Percentiles rank a stretch among this genome's conserved stretches.
These are phyloP conservation scores for Neopestalotiopsis clavispora DNA, from an alignment of 2,329 filamentous ascomycete genomes.

Conservation along the genomic window DNA sequence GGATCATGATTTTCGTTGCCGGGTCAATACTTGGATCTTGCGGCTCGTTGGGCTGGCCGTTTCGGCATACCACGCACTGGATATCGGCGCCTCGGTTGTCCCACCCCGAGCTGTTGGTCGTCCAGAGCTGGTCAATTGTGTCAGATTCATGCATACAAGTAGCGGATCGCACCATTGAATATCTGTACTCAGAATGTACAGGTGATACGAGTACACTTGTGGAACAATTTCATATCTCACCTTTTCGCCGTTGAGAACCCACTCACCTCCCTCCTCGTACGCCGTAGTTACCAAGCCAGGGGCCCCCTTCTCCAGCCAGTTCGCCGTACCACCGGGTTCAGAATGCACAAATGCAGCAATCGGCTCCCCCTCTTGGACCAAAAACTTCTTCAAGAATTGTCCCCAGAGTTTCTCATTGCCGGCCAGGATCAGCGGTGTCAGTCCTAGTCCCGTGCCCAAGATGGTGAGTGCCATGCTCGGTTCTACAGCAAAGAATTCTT, in stretches of 20 bases:
- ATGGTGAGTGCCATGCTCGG: constrained; percentile 53
- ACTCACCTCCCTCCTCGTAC: constrained; percentile 50
- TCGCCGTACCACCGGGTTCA: constrained; percentile 57
- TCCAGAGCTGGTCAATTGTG: constrained; percentile 42
- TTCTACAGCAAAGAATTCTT: constrained; percentile 59
- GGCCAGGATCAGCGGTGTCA: constrained; percentile 54
- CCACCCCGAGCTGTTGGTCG: constrained; percentile 59
- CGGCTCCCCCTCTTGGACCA: constrained; percentile 47
- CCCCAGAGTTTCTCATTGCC: constrained; percentile 41
- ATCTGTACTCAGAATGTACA: not conserved
- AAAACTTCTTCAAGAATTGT: constrained; percentile 52
- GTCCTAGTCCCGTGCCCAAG: constrained; percentile 55
- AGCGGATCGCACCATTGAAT: not conserved
- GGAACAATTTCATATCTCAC: constrained; percentile 26
- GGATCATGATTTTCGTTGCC: constrained; percentile 45
- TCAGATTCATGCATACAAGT: not conserved
- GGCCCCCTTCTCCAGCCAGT: constrained; percentile 54
- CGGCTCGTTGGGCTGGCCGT: constrained; percentile 28
- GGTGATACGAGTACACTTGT: too few relatives aligned
- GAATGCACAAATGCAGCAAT: constrained; percentile 56
- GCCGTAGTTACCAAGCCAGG: constrained; percentile 55
- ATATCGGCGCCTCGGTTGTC: constrained; percentile 56
- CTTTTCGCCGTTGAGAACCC: constrained; percentile 60
- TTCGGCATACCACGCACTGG: constrained; percentile 56
- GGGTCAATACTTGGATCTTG: constrained; percentile 27